A percentile compares a stretch with the other conserved stretches of the same genome.
Evolutionary conservation across 1,139 yeast species (phyloP).

Genomic region (Geotrichum bryndzae): DNA sequence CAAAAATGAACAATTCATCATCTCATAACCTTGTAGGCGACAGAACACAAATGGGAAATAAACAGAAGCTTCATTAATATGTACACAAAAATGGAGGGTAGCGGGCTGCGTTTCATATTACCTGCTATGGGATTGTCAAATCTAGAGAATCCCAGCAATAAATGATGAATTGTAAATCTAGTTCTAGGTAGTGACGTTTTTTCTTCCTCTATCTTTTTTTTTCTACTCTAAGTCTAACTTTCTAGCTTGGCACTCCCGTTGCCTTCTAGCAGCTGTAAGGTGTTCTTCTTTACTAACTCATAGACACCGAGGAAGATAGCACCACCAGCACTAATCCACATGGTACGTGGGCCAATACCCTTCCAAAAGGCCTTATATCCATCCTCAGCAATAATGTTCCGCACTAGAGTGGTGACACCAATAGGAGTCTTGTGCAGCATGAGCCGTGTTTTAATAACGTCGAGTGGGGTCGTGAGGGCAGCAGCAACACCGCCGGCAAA

Average conservation of each 20-base stretch:
- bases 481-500: conserved; percentile 95
- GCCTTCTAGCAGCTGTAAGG: conserved; percentile 4
- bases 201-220: not conserved
- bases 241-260: not conserved
- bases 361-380: conserved; percentile 63
- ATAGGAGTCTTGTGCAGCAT: conserved; percentile 63
- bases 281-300: conserved; percentile 53
- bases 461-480: conserved; percentile 87
- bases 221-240: not conserved
- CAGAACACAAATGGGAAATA: not conserved
- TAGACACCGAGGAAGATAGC: conserved; percentile 93
- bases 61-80: not conserved
- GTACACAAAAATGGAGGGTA: not conserved
- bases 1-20: conserved; percentile 7
- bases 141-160: not conserved
- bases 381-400: conserved; percentile 51
- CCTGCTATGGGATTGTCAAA: not conserved
- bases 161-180: not conserved
- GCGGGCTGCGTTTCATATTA: not conserved
- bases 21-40: conserved; percentile 3
- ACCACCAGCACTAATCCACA: conserved; percentile 98
- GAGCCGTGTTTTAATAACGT: conserved; percentile 83
- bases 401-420: conserved; percentile 36
- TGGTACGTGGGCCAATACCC: conserved; percentile 90
- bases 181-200: not conserved